Percentiles rank a stretch among this genome's conserved stretches.
Evolutionary conservation across 164 flowering plant species (phyloP).

Genomic region (Stephania cephalantha): DNA sequence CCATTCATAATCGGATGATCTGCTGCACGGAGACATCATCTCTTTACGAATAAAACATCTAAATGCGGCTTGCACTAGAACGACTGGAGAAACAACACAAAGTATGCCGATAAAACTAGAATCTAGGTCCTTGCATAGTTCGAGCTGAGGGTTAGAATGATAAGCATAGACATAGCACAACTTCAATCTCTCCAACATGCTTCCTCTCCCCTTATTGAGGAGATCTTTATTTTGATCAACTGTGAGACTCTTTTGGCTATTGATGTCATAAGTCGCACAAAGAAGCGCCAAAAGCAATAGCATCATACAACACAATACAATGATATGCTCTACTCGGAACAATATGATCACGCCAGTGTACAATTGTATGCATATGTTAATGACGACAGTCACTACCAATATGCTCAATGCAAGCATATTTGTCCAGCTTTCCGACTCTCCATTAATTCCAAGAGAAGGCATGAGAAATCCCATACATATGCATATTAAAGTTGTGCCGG

Average conservation of each 20-base stretch:
- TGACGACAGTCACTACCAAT: neutral
- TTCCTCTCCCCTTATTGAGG: neutral
- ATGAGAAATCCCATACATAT: neutral
- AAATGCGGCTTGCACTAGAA: neutral
- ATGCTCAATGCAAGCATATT: neutral
- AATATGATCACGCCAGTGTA: neutral
- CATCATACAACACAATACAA: neutral
- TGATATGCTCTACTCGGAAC: neutral
- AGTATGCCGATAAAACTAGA: neutral
- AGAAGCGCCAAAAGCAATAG: neutral
- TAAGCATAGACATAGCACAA: neutral
- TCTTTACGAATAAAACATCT: neutral
- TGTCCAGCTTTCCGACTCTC: neutral
- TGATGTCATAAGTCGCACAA: neutral
- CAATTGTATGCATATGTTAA: slow-evolving; percentile 2
- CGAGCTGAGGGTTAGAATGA: neutral
- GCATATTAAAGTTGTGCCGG: neutral
- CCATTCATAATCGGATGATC: neutral
- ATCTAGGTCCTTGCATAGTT: neutral
- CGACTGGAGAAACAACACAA: neutral
- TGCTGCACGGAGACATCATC: neutral
- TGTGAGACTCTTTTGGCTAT: neutral
- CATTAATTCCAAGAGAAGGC: neutral
- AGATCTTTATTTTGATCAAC: neutral
- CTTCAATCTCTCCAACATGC: neutral